phyloP scores from a whole-genome alignment of 2,329 filamentous ascomycete genomes.

The Byssothecium circinans region DNA sequence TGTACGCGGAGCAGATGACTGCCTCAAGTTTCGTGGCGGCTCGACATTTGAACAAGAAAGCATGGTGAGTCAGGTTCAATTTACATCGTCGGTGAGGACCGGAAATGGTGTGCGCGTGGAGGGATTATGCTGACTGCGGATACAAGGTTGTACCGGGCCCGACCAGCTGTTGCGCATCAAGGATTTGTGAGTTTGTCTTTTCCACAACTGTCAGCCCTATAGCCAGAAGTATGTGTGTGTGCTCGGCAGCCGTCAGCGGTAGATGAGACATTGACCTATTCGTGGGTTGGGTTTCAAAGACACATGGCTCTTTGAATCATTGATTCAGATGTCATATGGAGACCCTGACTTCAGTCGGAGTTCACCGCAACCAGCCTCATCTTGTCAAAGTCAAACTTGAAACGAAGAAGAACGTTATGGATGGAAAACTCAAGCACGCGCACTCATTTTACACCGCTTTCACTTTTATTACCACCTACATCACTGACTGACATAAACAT shows the following conservation, averaged over 20 bases:
- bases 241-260: background rate
- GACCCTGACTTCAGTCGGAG: slow-evolving; percentile 3
- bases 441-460: background rate
- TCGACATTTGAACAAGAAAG: slow-evolving; percentile 40
- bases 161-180: slow-evolving; percentile 43
- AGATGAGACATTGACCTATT: background rate
- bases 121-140: background rate
- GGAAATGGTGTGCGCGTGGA: too few species aligned
- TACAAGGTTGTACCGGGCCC: slow-evolving; percentile 38
- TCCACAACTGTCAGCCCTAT: slow-evolving; percentile 11
- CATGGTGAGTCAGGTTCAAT: slow-evolving; percentile 12
- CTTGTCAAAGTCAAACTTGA: background rate
- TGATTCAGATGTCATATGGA: slow-evolving; percentile 1
- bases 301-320: background rate
- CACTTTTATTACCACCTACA: slow-evolving; percentile 4
- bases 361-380: background rate
- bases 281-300: background rate
- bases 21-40: slow-evolving; percentile 40
- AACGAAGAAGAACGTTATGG: too few species aligned
- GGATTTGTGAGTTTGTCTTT: slow-evolving; percentile 37
- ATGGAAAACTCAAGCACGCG: background rate
- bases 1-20: slow-evolving; percentile 45
- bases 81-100: slow-evolving; percentile 6
- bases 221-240: slow-evolving; percentile 1
- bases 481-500: slow-evolving; percentile 25